A percentile compares a stretch with the other conserved stretches of the same genome.
These are phyloP conservation scores for Dujonia santamariae DNA, from an alignment of 1,139 yeast genomes.

Conservation along the genomic window DNA sequence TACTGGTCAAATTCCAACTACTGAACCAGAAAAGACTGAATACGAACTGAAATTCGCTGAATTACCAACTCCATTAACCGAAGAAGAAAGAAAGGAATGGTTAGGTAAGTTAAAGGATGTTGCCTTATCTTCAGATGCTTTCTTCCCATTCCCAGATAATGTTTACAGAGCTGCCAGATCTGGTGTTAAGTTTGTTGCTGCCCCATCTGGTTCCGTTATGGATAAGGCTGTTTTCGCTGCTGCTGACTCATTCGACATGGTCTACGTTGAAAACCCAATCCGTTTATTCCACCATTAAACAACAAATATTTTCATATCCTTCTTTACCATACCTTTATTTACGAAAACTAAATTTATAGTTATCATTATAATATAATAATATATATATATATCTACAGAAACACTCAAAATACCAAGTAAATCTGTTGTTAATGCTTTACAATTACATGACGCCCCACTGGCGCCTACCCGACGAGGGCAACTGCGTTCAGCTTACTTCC, in stretches of 20 bases:
- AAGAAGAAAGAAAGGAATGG: constrained; percentile 88
- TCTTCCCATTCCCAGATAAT: constrained; percentile 99
- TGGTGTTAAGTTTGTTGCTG: constrained; percentile 93
- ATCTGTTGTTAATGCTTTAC: too few relatives aligned
- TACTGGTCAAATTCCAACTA: constrained; percentile 83
- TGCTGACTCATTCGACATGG: constrained; percentile 84
- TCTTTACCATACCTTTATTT: too few relatives aligned
- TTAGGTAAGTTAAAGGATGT: constrained; percentile 73
- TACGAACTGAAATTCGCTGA: constrained; percentile 85
- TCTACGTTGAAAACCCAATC: constrained; percentile 92
- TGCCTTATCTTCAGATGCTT: constrained; percentile 93
- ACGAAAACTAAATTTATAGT: too few relatives aligned
- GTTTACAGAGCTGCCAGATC: constrained; percentile 96
- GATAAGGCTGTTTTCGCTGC: constrained; percentile 95
- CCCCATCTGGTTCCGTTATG: constrained; percentile 97
- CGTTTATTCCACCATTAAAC: constrained; percentile 92
- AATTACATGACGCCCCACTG: too few relatives aligned
- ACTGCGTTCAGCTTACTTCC: too few relatives aligned
- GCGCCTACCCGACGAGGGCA: too few relatives aligned
- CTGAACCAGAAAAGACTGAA: constrained; percentile 91
- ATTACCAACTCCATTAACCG: constrained; percentile 79
- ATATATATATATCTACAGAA: too few relatives aligned
- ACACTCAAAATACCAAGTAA: too few relatives aligned
- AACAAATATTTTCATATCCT: too few relatives aligned
- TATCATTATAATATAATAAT: too few relatives aligned